Percentiles rank a stretch among this genome's conserved stretches.
Evolutionary conservation across 441 rosid species (phyloP).

Genomic region (Pelargonium myrrhifolium): DNA sequence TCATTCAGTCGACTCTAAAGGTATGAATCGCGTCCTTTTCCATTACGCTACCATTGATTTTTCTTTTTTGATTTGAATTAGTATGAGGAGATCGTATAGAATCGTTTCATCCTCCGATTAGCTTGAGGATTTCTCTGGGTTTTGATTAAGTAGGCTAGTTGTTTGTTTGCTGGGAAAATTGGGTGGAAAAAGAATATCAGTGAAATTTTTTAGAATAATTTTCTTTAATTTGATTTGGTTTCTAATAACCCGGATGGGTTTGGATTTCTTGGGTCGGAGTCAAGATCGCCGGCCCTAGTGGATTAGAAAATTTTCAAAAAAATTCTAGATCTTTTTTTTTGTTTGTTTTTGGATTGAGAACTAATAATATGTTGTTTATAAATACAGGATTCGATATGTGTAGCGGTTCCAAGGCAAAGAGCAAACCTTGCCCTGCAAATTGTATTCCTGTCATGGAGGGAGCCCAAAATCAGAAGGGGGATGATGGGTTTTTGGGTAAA

Average conservation of each 20-base stretch:
- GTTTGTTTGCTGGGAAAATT: not conserved
- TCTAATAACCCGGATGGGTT: not conserved
- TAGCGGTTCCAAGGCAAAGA: slow-evolving; percentile 31
- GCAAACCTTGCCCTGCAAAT: slow-evolving; percentile 24
- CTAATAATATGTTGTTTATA: not conserved
- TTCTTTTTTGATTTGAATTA: not conserved
- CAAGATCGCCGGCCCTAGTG: too few species aligned
- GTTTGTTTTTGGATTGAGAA: not conserved
- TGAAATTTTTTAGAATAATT: not conserved
- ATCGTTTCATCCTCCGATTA: not conserved
- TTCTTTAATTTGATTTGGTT: not conserved
- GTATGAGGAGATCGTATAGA: not conserved
- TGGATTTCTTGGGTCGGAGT: too few species aligned
- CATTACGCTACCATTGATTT: too few species aligned
- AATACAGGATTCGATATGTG: slow-evolving; percentile 29
- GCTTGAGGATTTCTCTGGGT: not conserved
- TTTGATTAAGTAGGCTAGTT: not conserved
- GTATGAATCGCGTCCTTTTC: not conserved
- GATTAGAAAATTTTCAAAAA: too few species aligned
- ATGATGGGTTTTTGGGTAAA: slow-evolving; percentile 25
- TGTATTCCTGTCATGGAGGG: slow-evolving; percentile 30
- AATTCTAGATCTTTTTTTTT: too few species aligned
- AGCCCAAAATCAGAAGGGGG: slow-evolving; percentile 19
- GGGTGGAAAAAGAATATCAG: not conserved
- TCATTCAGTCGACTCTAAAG: not conserved